Conservation (phyloP, 2,329 filamentous ascomycete species). For the Cytospora piceae region DNA sequence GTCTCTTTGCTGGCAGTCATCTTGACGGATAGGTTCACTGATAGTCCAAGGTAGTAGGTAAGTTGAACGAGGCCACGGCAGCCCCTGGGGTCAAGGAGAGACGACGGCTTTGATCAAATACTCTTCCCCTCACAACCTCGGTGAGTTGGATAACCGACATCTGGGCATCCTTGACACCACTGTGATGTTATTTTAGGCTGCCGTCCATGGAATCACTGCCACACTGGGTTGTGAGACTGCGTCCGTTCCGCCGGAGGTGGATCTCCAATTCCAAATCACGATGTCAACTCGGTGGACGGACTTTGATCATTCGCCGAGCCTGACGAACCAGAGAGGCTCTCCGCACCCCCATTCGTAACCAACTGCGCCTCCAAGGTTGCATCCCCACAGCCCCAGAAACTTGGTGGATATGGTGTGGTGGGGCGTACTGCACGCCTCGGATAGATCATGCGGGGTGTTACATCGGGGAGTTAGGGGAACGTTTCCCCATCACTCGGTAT, state of each 20-base stretch:
- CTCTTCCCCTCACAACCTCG: background rate
- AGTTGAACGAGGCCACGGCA: background rate
- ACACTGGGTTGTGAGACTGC: no score
- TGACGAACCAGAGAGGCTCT: background rate
- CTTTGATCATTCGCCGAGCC: background rate
- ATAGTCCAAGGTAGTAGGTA: no score
- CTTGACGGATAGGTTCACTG: background rate
- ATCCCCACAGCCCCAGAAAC: background rate
- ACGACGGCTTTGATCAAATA: background rate
- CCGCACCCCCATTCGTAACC: background rate
- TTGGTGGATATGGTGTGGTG: background rate
- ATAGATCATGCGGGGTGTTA: background rate
- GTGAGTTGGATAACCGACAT: background rate
- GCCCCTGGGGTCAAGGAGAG: background rate
- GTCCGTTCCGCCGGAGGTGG: background rate
- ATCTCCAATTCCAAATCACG: no score
- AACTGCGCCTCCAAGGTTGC: no score
- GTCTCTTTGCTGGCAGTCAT: constrained; percentile 23
- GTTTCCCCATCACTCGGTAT: background rate
- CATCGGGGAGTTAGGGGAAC: background rate
- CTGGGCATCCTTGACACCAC: no score
- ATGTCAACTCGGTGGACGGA: background rate
- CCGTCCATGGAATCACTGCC: no score
- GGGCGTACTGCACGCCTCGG: background rate
- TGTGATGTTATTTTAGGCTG: no score